Conservation (phyloP, 192 early-diverging fungal genomes). For the Podila epicladia region DNA sequence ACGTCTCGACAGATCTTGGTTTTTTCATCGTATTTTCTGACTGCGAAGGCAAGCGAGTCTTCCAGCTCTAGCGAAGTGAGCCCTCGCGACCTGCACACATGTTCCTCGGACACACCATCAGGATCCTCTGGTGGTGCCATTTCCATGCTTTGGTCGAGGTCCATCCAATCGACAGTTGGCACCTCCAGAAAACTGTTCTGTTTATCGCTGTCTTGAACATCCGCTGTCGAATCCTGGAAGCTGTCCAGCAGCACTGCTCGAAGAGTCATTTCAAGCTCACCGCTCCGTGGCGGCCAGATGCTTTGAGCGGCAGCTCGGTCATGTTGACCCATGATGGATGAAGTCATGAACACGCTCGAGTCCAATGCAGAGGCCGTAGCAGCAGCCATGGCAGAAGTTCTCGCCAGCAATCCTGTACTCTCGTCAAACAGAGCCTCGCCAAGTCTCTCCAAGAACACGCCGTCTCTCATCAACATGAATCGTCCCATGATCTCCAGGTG, state of each 20-base stretch:
- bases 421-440: slow-evolving; percentile 51
- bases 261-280: slow-evolving; percentile 48
- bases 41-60: slow-evolving; percentile 51
- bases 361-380: slow-evolving; percentile 4
- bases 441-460: slow-evolving; percentile 49
- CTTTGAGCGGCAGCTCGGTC: too few relatives aligned
- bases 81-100: background rate
- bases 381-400: slow-evolving; percentile 31
- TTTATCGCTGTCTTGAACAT: background rate
- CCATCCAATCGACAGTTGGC: background rate
- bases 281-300: slow-evolving; percentile 50
- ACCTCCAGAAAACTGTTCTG: background rate
- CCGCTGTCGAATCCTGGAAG: slow-evolving; percentile 4
- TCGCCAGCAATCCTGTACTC: slow-evolving; percentile 35
- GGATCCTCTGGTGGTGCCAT: background rate
- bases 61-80: slow-evolving; percentile 42
- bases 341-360: background rate
- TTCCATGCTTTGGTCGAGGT: slow-evolving; percentile 1
- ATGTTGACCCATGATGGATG: too few relatives aligned
- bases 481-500: slow-evolving; percentile 53
- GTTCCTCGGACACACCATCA: slow-evolving; percentile 1
- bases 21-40: slow-evolving; percentile 42
- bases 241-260: slow-evolving; percentile 51
- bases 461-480: slow-evolving; percentile 56
- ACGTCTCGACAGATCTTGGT: slow-evolving; percentile 47